Base-by-base conservation (phyloP, 164 flowering plant species). In the Cinnamomum chago region DNA sequence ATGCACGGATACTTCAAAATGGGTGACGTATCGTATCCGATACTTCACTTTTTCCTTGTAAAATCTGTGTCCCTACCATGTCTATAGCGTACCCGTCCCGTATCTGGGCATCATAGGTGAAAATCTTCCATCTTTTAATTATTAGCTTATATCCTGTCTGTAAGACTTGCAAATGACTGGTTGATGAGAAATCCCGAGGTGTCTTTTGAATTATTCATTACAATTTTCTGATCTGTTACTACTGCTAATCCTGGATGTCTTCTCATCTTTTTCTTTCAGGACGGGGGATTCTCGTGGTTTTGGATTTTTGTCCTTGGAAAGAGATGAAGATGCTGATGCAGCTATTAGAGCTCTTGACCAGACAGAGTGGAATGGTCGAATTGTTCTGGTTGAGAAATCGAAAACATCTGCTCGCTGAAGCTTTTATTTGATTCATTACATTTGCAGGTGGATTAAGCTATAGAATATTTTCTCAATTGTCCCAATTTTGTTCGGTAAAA, bases 231-330 rank as follows among this genome's bases (percentile, higher is more conserved):
- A 65, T 24, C 67, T 65, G 30, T 28, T 70, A 15, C 3, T 52
- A 28, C 66, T 17, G 67, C 27, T 25, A 65, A 65, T 23, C 62
- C 51, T 80, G 20, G 51, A 72, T 50, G 27, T 47, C 28, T 70
- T 7, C 47, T 40, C 47, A 40, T 40, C 10, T 40, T 40, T 35
- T 40, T 68, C 20, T 50, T 27, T 66, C 67, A 84, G 86, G 83
- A 77, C 83, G 47, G 86, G 86, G 28, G 84, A 82, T 76, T 84
- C 86, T 70, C 81, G 86, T 67, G 84, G 86, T 58, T 84, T 82
- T 78, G 86, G 86, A 20, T 82, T 84, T 68, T 75, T 84, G 66
- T 72, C 86, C 35, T 77, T 84, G 80, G 83, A 84, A 67, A 80
- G 75, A 76, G 86, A 82, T 77, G 83, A 84, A 79, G 84, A 80